phyloP scores from a whole-genome alignment of 139 green algal species.

The Chlamydomonas sp. region DNA sequence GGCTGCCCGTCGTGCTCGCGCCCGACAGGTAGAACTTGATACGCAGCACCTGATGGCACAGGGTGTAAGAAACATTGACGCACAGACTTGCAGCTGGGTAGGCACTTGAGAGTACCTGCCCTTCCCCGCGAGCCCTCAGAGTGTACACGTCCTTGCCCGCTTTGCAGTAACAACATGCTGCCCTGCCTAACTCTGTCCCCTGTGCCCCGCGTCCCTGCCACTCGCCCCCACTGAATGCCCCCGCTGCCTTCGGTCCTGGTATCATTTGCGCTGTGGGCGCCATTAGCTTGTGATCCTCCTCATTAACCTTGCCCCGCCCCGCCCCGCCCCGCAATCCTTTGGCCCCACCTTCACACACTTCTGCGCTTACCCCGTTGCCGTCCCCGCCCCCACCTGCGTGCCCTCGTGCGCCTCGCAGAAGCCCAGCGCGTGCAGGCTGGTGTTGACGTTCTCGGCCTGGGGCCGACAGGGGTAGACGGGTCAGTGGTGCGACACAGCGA shows the following conservation, averaged over 20 bases:
- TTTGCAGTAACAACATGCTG: too few species aligned
- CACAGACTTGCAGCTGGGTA: not conserved
- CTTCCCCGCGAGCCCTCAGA: too few species aligned
- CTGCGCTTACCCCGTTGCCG: not conserved
- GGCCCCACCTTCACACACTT: not conserved
- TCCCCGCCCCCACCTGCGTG: conserved; percentile 28
- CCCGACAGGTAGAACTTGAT: conserved; percentile 72
- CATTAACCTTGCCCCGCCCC: too few species aligned
- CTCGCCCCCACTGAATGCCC: too few species aligned
- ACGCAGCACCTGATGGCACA: conserved; percentile 53
- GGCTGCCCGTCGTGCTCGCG: conserved; percentile 62
- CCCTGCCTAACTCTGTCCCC: too few species aligned
- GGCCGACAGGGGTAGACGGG: not conserved
- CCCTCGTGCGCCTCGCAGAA: conserved; percentile 76
- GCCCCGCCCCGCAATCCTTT: too few species aligned
- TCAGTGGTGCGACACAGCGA: too few species aligned
- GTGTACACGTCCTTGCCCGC: too few species aligned
- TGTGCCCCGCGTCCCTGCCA: too few species aligned
- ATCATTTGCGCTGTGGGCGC: too few species aligned
- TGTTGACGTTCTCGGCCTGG: conserved; percentile 38
- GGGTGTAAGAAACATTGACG: not conserved
- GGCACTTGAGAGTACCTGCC: not conserved
- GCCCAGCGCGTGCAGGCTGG: conserved; percentile 68
- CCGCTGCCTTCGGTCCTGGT: too few species aligned
- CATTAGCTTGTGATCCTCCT: too few species aligned